A percentile compares a stretch with the other conserved stretches of the same genome.
These are phyloP conservation scores for Diutina ranongensis DNA, from an alignment of 1,139 yeast species.

Conservation along the genomic window DNA sequence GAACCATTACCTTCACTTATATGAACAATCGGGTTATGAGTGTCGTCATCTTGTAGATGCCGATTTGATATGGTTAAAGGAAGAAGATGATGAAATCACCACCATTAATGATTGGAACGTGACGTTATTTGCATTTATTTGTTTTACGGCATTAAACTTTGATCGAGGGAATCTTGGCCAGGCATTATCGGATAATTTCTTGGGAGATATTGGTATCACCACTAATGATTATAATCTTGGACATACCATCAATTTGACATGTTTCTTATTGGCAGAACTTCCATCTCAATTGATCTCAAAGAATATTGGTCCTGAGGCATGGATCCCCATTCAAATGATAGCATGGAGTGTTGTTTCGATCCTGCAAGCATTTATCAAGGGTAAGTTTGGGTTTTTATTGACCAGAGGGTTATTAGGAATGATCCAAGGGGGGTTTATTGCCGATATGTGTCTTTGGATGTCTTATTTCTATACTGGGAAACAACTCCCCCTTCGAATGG, in stretches of 20 bases:
- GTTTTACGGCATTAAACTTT: conserved; percentile 22
- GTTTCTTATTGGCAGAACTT: conserved; percentile 22
- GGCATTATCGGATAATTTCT: conserved; percentile 20
- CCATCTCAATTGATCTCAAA: conserved; percentile 24
- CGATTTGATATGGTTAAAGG: conserved; percentile 20
- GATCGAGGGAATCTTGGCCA: conserved; percentile 21
- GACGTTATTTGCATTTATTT: conserved; percentile 20
- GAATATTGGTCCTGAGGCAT: conserved; percentile 19
- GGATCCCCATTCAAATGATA: conserved; percentile 21
- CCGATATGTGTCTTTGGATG: conserved; percentile 21
- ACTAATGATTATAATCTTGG: conserved; percentile 22
- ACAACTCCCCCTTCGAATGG: conserved; percentile 18
- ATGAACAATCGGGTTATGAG: conserved; percentile 14
- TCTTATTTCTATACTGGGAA: conserved; percentile 19
- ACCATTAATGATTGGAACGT: conserved; percentile 21
- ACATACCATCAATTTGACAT: conserved; percentile 19
- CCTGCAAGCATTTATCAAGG: conserved; percentile 15
- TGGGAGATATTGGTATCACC: conserved; percentile 17
- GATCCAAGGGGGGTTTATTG: conserved; percentile 21
- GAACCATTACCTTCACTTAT: neutral
- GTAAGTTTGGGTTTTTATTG: conserved; percentile 15
- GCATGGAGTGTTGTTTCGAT: conserved; percentile 19
- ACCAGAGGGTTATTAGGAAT: conserved; percentile 21
- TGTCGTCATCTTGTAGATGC: conserved; percentile 25
- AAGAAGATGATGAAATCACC: conserved; percentile 20